phyloP scores from a whole-genome alignment of 192 early-diverging fungal species.

The Phlyctochytrium bullatum region DNA sequence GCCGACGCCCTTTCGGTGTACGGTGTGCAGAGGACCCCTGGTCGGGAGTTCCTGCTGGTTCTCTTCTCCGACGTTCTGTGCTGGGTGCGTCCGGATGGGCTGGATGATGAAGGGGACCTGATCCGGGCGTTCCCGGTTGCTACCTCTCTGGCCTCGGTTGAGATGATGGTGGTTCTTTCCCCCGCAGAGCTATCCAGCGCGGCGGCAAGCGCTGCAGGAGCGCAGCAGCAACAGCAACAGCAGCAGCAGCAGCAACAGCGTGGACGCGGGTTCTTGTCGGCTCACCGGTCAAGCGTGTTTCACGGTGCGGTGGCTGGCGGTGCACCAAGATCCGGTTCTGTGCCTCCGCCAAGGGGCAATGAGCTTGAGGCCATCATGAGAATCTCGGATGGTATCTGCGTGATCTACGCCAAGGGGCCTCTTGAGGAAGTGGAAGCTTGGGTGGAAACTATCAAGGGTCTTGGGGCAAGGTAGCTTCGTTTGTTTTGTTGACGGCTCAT shows the following conservation, averaged over 20 bases:
- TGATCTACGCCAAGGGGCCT: conserved; percentile 40
- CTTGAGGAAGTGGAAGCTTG: conserved; percentile 29
- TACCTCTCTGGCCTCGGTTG: conserved; percentile 8
- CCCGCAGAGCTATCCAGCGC: no score
- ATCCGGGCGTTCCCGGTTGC: conserved; percentile 20
- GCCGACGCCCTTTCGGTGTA: conserved; percentile 28
- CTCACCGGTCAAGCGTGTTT: not conserved
- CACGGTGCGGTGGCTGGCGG: not conserved
- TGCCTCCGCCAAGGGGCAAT: not conserved
- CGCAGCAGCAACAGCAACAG: not conserved
- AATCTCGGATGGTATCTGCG: conserved; percentile 29
- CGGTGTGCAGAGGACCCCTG: conserved; percentile 25
- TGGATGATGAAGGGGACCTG: conserved; percentile 14
- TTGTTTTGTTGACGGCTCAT: no score
- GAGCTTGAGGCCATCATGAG: conserved; percentile 35
- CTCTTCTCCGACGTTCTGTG: conserved; percentile 48
- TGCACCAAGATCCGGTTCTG: not conserved
- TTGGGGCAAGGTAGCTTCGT: no score
- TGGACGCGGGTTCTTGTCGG: not conserved
- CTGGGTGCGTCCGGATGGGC: conserved; percentile 38
- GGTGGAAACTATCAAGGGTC: conserved; percentile 30
- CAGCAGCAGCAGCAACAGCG: not conserved
- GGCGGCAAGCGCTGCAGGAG: no score
- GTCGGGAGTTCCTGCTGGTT: conserved; percentile 37
- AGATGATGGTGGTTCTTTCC: conserved; percentile 14